Percentiles rank a stretch among this genome's conserved stretches.
phyloP scores from a whole-genome alignment of 768 basidiomycete genomes.

The Amanita phalloides region DNA sequence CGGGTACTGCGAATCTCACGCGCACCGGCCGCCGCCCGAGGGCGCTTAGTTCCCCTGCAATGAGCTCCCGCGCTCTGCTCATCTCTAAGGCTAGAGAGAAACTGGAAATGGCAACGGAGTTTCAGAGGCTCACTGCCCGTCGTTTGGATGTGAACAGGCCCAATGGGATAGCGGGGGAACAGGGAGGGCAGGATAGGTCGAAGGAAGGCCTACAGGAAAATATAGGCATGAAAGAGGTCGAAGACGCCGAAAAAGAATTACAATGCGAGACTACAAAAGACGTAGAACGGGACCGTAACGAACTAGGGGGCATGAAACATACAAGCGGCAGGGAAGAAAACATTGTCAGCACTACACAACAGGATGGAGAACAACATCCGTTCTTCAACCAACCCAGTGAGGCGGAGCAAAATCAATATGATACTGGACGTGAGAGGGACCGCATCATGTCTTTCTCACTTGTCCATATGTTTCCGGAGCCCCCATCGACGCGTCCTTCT shows the following conservation, averaged over 20 bases:
- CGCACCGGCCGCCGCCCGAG: slow-evolving; percentile 11
- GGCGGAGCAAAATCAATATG: background rate
- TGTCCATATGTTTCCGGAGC: slow-evolving; percentile 4
- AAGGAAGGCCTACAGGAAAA: too few species aligned
- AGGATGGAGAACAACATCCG: background rate
- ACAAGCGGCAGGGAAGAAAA: background rate
- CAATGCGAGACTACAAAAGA: background rate
- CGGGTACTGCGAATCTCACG: background rate
- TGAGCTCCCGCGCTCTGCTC: slow-evolving; percentile 28
- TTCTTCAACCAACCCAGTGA: background rate
- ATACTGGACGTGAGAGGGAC: background rate
- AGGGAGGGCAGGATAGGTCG: background rate
- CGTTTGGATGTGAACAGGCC: background rate
- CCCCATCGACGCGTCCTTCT: background rate
- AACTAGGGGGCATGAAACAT: background rate
- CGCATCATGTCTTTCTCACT: slow-evolving; percentile 3
- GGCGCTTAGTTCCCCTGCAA: slow-evolving; percentile 27
- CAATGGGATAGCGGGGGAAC: background rate
- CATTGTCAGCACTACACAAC: background rate
- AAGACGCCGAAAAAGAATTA: too few species aligned
- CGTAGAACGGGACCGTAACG: background rate
- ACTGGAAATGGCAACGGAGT: background rate
- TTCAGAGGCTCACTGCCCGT: background rate
- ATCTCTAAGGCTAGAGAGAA: slow-evolving; percentile 10
- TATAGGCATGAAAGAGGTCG: too few species aligned